Conservation (phyloP, 768 basidiomycete genomes). For the Lentinula sp. region DNA sequence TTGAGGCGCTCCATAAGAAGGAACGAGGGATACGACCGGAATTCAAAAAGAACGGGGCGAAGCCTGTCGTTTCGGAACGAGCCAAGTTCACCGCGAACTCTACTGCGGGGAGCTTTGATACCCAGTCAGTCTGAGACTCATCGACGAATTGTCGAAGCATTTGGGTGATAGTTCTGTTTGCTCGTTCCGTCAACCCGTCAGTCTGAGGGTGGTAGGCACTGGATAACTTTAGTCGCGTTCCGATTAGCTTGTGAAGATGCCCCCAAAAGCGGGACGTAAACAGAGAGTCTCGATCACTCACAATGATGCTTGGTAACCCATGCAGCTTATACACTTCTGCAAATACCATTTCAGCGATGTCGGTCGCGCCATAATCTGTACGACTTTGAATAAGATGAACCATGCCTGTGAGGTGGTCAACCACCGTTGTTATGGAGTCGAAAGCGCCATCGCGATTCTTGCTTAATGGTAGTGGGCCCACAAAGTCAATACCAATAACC, state of each 20-base stretch:
- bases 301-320: slow-evolving; percentile 17
- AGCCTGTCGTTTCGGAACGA: slow-evolving; percentile 13
- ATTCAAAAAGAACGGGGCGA: neutral
- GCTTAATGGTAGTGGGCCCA: too few relatives aligned
- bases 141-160: slow-evolving; percentile 16
- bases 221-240: slow-evolving; percentile 8
- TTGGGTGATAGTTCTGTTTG: slow-evolving; percentile 17
- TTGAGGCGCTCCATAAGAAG: neutral
- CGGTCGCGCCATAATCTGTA: slow-evolving; percentile 16
- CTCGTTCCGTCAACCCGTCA: slow-evolving; percentile 1
- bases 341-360: slow-evolving; percentile 25
- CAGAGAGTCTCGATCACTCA: slow-evolving; percentile 19
- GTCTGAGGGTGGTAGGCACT: slow-evolving; percentile 8
- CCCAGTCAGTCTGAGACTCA: slow-evolving; percentile 16
- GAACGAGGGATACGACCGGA: slow-evolving; percentile 6
- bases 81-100: neutral
- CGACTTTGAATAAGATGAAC: slow-evolving; percentile 17
- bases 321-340: slow-evolving; percentile 20
- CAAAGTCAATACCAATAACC: too few relatives aligned
- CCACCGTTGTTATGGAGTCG: too few relatives aligned
- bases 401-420: slow-evolving; percentile 10
- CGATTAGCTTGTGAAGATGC: slow-evolving; percentile 9
- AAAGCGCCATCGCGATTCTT: too few relatives aligned
- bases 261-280: slow-evolving; percentile 23
- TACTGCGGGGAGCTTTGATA: slow-evolving; percentile 9